These are phyloP conservation scores for Saksenaea vasiformis DNA, from an alignment of 371 early-diverging fungal species.

Conservation along the genomic window DNA sequence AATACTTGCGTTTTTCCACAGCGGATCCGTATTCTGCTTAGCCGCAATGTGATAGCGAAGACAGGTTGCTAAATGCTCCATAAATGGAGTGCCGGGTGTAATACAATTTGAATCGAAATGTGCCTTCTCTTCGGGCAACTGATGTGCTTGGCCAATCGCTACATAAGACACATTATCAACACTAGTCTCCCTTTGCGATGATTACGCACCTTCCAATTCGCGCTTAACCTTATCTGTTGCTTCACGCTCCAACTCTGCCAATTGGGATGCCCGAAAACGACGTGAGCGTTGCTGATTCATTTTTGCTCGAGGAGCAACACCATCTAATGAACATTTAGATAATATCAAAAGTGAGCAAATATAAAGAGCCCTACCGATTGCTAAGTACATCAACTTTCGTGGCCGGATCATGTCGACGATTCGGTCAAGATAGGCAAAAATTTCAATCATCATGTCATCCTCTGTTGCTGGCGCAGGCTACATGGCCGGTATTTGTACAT, in stretches of 20 bases:
- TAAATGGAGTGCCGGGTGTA: constrained; percentile 99
- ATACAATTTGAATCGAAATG: constrained; percentile 98
- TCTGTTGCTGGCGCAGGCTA: constrained; percentile 91
- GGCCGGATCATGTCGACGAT: constrained; percentile 93
- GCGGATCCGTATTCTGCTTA: constrained; percentile 84
- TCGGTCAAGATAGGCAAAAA: constrained; percentile 95
- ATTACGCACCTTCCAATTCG: constrained; percentile 59
- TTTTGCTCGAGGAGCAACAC: constrained; percentile 99
- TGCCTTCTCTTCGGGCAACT: constrained; percentile 59
- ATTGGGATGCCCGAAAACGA: constrained; percentile 94
- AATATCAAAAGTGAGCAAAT: neutral
- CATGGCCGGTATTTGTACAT: neutral
- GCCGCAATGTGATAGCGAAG: constrained; percentile 91
- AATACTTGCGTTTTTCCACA: constrained; percentile 83
- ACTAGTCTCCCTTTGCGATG: neutral
- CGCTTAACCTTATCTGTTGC: constrained; percentile 68
- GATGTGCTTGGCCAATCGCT: constrained; percentile 52
- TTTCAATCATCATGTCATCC: constrained; percentile 93
- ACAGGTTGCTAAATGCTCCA: constrained; percentile 88
- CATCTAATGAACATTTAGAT: constrained; percentile 66
- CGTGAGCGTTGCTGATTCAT: constrained; percentile 99
- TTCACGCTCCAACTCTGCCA: constrained; percentile 75
- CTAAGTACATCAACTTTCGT: constrained; percentile 94
- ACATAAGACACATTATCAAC: constrained; percentile 21
- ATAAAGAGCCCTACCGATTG: constrained; percentile 69